These are phyloP conservation scores for Dictyostelium brefeldianum DNA, from an alignment of 78 protist species.

Conservation along the genomic window DNA sequence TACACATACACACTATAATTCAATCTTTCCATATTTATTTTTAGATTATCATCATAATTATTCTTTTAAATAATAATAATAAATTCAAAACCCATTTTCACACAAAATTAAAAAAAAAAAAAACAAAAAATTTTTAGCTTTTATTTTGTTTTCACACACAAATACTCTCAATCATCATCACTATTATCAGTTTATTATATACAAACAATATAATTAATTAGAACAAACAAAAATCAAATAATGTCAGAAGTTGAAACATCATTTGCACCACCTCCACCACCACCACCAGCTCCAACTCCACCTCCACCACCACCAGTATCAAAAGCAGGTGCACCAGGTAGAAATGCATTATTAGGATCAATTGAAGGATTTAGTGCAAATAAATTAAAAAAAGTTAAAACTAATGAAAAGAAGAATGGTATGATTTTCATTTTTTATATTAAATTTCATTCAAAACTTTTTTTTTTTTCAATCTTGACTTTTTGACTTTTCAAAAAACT, in stretches of 20 bases:
- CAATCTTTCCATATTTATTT: no score
- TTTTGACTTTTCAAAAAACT: not conserved
- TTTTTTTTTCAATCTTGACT: not conserved
- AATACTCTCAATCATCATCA: no score
- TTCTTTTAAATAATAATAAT: no score
- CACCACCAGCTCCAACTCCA: slow-evolving; percentile 55
- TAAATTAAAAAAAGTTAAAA: slow-evolving; percentile 50
- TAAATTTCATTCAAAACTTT: not conserved
- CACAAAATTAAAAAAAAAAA: no score
- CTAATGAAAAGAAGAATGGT: slow-evolving; percentile 51
- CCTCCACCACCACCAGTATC: slow-evolving; percentile 58
- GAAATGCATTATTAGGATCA: slow-evolving; percentile 54
- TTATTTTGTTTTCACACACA: no score
- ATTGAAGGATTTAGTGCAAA: slow-evolving; percentile 37
- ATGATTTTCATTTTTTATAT: not conserved
- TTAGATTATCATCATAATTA: no score
- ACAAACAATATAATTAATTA: no score
- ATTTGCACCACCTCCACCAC: slow-evolving; percentile 55
- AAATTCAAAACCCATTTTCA: no score
- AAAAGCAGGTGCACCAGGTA: not conserved
- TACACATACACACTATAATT: no score
- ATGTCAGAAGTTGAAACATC: slow-evolving; percentile 43
- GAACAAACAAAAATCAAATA: no score
- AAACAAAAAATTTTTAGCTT: no score
- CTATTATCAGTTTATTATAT: no score